A percentile compares a stretch with the other conserved stretches of the same genome.
Conservation (phyloP, 176 grass and related monocot species). For the Luzula sylvatica region DNA sequence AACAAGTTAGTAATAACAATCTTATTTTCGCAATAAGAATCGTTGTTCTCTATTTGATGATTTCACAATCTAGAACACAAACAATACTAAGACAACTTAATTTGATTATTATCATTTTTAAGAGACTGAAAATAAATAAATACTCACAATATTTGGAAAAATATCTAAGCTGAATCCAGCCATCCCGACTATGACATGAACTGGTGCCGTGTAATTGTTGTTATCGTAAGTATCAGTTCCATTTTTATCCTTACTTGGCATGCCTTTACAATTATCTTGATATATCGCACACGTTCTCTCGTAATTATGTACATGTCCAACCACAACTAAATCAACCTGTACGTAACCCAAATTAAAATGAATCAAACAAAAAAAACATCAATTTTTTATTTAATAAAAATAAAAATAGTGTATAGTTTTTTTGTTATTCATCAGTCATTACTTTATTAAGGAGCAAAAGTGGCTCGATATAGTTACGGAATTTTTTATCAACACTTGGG, state of each 20-base stretch:
- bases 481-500: constrained; percentile 35
- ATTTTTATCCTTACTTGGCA: constrained; percentile 43
- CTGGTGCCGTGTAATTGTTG: constrained; percentile 55
- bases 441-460: constrained; percentile 50
- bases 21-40: too few species aligned
- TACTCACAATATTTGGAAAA: constrained; percentile 36
- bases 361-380: not conserved
- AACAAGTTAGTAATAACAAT: too few species aligned
- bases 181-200: constrained; percentile 64
- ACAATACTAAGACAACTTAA: too few species aligned
- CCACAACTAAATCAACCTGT: constrained; percentile 78
- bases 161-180: constrained; percentile 54
- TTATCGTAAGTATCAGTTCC: constrained; percentile 72
- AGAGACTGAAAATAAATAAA: constrained; percentile 9
- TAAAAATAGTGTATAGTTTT: not conserved
- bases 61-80: too few species aligned
- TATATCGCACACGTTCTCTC: constrained; percentile 73
- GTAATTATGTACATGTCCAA: constrained; percentile 88
- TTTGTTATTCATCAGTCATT: constrained; percentile 2
- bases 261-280: constrained; percentile 30
- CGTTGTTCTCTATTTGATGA: too few species aligned
- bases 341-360: not conserved
- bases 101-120: too few species aligned
- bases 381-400: not conserved
- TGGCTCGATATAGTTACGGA: constrained; percentile 48